phyloP scores from a whole-genome alignment of 352 stramenopile genomes.

The Phytopythium mirpurense region DNA sequence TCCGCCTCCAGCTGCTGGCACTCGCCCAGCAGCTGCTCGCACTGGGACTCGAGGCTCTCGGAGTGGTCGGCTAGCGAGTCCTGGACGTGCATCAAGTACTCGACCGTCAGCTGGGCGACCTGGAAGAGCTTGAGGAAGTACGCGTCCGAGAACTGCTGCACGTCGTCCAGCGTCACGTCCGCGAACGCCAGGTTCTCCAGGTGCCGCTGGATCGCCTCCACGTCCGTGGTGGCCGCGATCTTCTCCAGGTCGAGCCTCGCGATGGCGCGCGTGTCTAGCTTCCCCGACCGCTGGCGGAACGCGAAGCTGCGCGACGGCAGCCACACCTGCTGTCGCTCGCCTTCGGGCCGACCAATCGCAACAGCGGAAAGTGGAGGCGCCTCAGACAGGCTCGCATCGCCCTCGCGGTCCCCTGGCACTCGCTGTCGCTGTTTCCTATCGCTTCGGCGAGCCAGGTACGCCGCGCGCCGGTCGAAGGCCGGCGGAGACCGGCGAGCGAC shows the following conservation, averaged over 20 bases:
- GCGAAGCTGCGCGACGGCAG: conserved; percentile 65
- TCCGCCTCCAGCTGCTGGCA: conserved; percentile 56
- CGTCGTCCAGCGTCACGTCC: conserved; percentile 76
- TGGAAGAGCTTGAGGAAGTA: conserved; percentile 88
- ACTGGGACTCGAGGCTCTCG: conserved; percentile 62
- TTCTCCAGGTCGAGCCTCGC: conserved; percentile 62
- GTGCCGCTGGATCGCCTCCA: conserved; percentile 69
- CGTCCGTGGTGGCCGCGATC: conserved; percentile 70
- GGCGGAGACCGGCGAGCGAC: background rate
- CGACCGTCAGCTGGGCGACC: conserved; percentile 74
- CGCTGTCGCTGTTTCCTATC: conserved; percentile 8
- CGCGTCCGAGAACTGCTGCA: conserved; percentile 79
- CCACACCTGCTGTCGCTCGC: conserved; percentile 39
- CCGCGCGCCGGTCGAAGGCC: conserved; percentile 18
- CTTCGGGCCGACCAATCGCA: background rate
- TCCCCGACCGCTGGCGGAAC: conserved; percentile 68
- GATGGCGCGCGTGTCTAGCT: conserved; percentile 70
- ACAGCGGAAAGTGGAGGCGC: background rate
- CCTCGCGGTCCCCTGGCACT: background rate
- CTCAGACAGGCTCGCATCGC: conserved; percentile 8
- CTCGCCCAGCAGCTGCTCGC: conserved; percentile 49
- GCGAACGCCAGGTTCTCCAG: conserved; percentile 80
- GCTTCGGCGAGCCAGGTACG: conserved; percentile 19
- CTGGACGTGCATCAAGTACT: conserved; percentile 83
- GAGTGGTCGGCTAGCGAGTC: conserved; percentile 70